Evolutionary conservation across 192 early-diverging fungal genomes (phyloP).

Genomic region (Chytriomyces confervae): DNA sequence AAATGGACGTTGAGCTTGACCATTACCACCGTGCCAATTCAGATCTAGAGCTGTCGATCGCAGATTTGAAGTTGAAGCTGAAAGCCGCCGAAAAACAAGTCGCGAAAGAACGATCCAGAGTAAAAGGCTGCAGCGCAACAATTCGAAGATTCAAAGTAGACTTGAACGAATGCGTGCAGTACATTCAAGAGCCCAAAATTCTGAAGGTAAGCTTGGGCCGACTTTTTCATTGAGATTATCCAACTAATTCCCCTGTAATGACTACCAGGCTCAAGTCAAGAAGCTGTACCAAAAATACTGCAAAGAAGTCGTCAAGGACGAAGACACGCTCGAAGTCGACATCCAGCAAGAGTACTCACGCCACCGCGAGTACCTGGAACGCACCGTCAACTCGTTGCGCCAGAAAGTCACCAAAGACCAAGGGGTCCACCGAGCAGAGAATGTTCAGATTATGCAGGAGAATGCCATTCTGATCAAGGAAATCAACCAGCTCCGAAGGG

Average conservation of each 20-base stretch:
- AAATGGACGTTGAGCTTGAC: conserved; percentile 68
- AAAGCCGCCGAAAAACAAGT: conserved; percentile 66
- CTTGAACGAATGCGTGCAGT: conserved; percentile 60
- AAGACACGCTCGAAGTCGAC: conserved; percentile 51
- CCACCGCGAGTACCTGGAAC: conserved; percentile 65
- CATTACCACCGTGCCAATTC: conserved; percentile 63
- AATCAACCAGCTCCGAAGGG: conserved; percentile 61
- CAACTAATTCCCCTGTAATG: conserved; percentile 8
- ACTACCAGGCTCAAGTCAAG: conserved; percentile 49
- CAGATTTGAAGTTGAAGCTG: conserved; percentile 65
- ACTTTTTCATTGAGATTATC: conserved; percentile 9
- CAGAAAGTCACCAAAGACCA: conserved; percentile 63
- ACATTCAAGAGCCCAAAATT: conserved; percentile 65
- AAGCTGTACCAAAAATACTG: conserved; percentile 68
- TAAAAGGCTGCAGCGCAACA: conserved; percentile 47
- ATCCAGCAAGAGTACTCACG: conserved; percentile 61
- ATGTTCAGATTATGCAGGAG: conserved; percentile 64
- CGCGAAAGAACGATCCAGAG: conserved; percentile 46
- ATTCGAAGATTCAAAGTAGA: conserved; percentile 64
- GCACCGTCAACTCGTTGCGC: conserved; percentile 59
- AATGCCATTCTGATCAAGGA: conserved; percentile 64
- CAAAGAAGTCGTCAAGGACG: conserved; percentile 44
- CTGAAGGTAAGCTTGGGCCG: conserved; percentile 52
- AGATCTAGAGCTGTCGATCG: conserved; percentile 59
- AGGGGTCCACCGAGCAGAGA: conserved; percentile 55